Evolutionary conservation across 192 early-diverging fungal genomes (phyloP).

Genomic region (Physocladia obscura): DNA sequence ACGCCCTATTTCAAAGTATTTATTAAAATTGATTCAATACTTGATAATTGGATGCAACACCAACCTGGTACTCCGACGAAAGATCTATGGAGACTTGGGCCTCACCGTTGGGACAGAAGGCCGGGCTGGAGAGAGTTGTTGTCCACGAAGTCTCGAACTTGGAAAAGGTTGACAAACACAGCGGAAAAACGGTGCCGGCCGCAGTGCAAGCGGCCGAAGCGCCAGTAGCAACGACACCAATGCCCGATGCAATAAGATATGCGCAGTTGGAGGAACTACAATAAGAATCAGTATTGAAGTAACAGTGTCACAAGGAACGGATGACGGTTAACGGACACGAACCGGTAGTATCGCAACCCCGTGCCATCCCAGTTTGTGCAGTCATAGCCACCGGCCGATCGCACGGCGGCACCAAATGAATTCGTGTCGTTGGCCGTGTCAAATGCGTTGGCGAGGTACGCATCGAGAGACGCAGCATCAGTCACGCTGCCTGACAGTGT

Average conservation of each 20-base stretch:
- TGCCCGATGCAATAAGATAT: slow-evolving; percentile 2
- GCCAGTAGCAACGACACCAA: neutral
- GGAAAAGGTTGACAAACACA: neutral
- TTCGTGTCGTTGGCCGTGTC: neutral
- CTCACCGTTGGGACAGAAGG: neutral
- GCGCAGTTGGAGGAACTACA: neutral
- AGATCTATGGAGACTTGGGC: neutral
- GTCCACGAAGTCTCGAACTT: slow-evolving; percentile 16
- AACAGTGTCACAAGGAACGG: neutral
- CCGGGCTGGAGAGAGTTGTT: neutral
- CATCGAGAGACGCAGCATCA: neutral
- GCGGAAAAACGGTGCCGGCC: neutral
- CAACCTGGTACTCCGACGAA: neutral
- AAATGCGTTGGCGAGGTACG: neutral
- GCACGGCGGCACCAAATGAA: neutral
- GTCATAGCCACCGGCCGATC: neutral
- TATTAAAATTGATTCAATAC: no score
- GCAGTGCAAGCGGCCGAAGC: slow-evolving; percentile 1
- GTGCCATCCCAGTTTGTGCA: slow-evolving; percentile 24
- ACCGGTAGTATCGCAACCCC: slow-evolving; percentile 2
- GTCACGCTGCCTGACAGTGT: neutral
- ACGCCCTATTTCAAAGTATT: no score
- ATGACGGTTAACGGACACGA: neutral
- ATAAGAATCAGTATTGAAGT: neutral
- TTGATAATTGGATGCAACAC: no score